Conservation (phyloP, 768 basidiomycete genomes). For the Rhodotorula paludigena region DNA sequence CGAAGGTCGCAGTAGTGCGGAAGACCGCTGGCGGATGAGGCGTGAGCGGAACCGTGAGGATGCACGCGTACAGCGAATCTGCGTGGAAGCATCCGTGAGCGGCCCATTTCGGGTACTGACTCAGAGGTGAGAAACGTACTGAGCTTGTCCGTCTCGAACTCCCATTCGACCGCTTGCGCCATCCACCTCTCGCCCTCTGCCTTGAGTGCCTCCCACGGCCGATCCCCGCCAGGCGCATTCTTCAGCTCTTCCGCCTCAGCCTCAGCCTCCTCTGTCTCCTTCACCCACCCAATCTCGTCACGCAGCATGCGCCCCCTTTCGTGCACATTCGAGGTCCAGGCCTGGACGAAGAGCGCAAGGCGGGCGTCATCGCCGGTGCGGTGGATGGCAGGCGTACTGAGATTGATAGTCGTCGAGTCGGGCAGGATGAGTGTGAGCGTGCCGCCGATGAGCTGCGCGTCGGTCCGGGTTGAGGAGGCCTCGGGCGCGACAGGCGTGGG, state of each 20-base stretch:
- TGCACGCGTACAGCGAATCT: conserved; percentile 16
- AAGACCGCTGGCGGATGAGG: neutral
- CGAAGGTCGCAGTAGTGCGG: neutral
- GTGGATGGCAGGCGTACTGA: neutral
- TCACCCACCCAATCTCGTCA: neutral
- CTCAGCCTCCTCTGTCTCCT: neutral
- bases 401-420: neutral
- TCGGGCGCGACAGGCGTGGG: neutral
- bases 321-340: neutral
- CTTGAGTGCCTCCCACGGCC: conserved; percentile 5
- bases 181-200: conserved; percentile 4
- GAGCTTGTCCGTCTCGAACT: conserved; percentile 8
- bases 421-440: conserved; percentile 20
- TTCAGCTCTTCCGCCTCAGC: neutral
- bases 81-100: neutral
- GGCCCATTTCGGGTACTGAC: neutral
- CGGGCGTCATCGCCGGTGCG: neutral
- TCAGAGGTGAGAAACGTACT: neutral
- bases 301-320: neutral
- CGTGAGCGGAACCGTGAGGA: conserved; percentile 13
- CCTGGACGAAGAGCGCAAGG: neutral
- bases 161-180: neutral
- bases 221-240: conserved; percentile 3
- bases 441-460: neutral
- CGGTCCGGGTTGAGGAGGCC: neutral